Conservation (phyloP, 352 stramenopile genomes). For the Phytopythium montanum region DNA sequence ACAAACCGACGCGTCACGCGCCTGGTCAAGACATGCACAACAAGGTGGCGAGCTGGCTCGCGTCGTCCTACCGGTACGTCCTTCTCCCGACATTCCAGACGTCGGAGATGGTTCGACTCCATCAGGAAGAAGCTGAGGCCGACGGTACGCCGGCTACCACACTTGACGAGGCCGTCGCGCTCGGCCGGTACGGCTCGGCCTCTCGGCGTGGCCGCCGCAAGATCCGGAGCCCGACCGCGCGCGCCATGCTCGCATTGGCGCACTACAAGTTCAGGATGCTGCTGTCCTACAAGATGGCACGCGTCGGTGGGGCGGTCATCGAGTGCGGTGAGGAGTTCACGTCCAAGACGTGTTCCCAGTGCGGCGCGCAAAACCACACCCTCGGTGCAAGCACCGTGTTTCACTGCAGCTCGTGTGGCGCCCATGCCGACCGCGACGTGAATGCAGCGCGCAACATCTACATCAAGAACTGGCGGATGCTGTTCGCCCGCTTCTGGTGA, state of each 20-base stretch:
- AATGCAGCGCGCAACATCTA: slow-evolving; percentile 58
- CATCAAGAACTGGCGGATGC: too few relatives aligned
- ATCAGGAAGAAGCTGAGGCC: too few relatives aligned
- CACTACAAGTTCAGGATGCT: too few relatives aligned
- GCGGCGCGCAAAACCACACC: too few relatives aligned
- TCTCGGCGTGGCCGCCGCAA: background rate
- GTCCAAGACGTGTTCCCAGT: too few relatives aligned
- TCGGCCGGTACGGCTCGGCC: background rate
- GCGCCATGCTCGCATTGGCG: too few relatives aligned
- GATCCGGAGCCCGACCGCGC: slow-evolving; percentile 7
- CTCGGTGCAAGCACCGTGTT: too few relatives aligned
- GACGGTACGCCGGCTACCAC: too few relatives aligned
- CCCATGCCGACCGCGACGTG: slow-evolving; percentile 82
- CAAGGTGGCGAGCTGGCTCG: slow-evolving; percentile 8
- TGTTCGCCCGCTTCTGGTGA: background rate
- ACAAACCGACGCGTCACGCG: background rate
- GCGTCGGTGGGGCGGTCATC: too few relatives aligned
- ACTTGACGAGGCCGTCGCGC: slow-evolving; percentile 4
- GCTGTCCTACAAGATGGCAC: too few relatives aligned
- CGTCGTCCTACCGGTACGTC: background rate
- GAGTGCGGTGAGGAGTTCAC: too few relatives aligned
- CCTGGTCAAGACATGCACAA: slow-evolving; percentile 11
- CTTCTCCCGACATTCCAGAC: slow-evolving; percentile 7
- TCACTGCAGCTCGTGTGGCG: too few relatives aligned
- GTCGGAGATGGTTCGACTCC: slow-evolving; percentile 3